Evolutionary conservation across 495 filamentous ascomycete genomes (phyloP), one percentile per base, ranked within the genome.

Genomic region (Penicillium pancosmium): DNA sequence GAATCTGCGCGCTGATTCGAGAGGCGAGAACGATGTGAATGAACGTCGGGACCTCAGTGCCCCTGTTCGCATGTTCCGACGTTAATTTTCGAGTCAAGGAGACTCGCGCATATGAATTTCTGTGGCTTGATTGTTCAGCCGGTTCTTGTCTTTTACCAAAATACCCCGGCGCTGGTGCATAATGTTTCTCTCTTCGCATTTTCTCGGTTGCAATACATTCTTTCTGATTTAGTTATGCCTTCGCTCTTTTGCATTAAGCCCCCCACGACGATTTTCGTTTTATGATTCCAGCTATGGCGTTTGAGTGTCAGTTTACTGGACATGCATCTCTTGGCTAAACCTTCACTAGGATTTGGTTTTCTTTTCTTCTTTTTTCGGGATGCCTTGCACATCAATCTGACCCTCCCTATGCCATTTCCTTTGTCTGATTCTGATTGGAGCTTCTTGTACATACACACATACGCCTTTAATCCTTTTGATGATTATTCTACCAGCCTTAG

Each of bases 31-130:
- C 4, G 70, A 74, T 12, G 49, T 71, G 23, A 63, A 64, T 27
- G 67, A 63, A 48, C 74, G 77, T 38, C 62, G 77, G 25, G 75
- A 78, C 47, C 18, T 77, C 50, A 78, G 75, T 48, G 77, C 77
- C 25, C 77, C 77, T 11, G 66, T 78, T 34, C 65, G 72, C 25
- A 68, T 75, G 66, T 68, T 68, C 61, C 75, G 73, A 46, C 66
- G 71, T 33, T 76, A 61, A 59, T 43, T 33, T 21, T 53, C 25
- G 21, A 21, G 49, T 59, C n/a, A 58, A 52, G 49, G 57, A 54
- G 53, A 47, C 40, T 55, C 19, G n/a, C 27, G 48, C 56, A n/a
- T 61, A 50, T 52, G 59, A 54, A 52, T 61, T 47, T 31, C 51
- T 56, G 60, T 66, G 50, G 62, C 43, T 63, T 40, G 56, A 52